phyloP scores from a whole-genome alignment of 805 yeast species.

The Suhomyces sp. region DNA sequence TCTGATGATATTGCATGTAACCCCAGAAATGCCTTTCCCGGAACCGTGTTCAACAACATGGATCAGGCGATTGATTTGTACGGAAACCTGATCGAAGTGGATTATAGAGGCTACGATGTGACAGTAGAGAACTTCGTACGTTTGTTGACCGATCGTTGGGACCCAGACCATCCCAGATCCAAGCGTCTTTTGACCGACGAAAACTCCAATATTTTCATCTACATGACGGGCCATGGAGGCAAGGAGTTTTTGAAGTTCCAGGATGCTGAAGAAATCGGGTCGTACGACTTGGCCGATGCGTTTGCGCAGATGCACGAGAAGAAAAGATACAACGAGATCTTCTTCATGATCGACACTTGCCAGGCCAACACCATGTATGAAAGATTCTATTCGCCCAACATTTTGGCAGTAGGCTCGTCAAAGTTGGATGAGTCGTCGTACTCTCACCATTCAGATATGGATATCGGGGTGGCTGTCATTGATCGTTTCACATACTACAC shows the following conservation, averaged over 20 bases:
- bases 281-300: conserved; percentile 95
- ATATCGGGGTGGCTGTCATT: conserved; percentile 95
- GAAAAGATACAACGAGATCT: conserved; percentile 89
- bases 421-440: conserved; percentile 85
- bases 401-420: conserved; percentile 90
- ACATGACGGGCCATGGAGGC: conserved; percentile 98
- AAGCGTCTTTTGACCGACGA: conserved; percentile 91
- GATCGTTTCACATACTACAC: conserved; percentile 94
- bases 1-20: conserved; percentile 98
- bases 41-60: conserved; percentile 90
- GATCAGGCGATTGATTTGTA: conserved; percentile 90
- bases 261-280: conserved; percentile 96
- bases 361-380: conserved; percentile 98
- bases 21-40: conserved; percentile 93
- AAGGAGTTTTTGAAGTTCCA: conserved; percentile 95
- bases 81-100: conserved; percentile 94
- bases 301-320: conserved; percentile 96
- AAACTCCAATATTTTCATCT: conserved; percentile 87
- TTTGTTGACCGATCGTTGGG: conserved; percentile 92
- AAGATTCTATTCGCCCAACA: conserved; percentile 85
- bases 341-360: conserved; percentile 98
- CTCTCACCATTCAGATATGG: conserved; percentile 93
- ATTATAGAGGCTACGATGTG: conserved; percentile 95
- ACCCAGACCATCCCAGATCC: conserved; percentile 87
- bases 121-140: conserved; percentile 96